Conservation (phyloP, 1,284 basidiomycete genomes). For the Fomitiporia mediterranea region DNA sequence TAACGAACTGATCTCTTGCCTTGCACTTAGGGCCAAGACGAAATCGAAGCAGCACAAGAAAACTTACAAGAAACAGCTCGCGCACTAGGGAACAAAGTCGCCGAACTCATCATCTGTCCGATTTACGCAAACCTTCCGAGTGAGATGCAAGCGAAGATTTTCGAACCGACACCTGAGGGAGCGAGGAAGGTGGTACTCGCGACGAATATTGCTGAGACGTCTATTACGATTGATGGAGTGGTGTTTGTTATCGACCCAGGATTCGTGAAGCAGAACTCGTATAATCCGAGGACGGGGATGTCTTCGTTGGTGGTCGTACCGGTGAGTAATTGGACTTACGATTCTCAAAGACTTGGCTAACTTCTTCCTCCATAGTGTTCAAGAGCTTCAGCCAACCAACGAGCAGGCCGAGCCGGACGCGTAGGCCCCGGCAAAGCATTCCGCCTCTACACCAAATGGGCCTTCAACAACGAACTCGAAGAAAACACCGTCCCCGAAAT, state of each 20-base stretch:
- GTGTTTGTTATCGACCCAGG: slow-evolving; percentile 98
- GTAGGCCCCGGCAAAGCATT: slow-evolving; percentile 99
- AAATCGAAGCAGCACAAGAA: slow-evolving; percentile 97
- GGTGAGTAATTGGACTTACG: slow-evolving; percentile 40
- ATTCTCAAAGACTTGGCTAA: slow-evolving; percentile 12
- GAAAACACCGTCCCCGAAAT: slow-evolving; percentile 98
- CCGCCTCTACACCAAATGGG: slow-evolving; percentile 95
- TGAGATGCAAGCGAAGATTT: slow-evolving; percentile 99
- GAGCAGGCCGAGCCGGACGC: slow-evolving; percentile 94
- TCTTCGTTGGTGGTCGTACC: slow-evolving; percentile 91
- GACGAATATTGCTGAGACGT: slow-evolving; percentile 98
- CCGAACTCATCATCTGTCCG: slow-evolving; percentile 92
- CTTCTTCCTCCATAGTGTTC: slow-evolving; percentile 62
- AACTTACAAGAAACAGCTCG: slow-evolving; percentile 93
- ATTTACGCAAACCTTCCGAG: slow-evolving; percentile 98
- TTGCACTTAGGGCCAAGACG: slow-evolving; percentile 94
- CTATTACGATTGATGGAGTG: slow-evolving; percentile 96
- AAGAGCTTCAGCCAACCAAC: slow-evolving; percentile 93
- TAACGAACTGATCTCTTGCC: slow-evolving; percentile 1
- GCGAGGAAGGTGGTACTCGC: slow-evolving; percentile 96
- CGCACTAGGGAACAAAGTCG: slow-evolving; percentile 93
- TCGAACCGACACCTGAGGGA: slow-evolving; percentile 96
- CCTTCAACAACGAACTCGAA: slow-evolving; percentile 93
- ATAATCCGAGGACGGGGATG: slow-evolving; percentile 96
- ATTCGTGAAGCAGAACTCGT: slow-evolving; percentile 97